These are phyloP conservation scores for Sporothrix protearum DNA, from an alignment of 2,329 filamentous ascomycete genomes.

Conservation along the genomic window DNA sequence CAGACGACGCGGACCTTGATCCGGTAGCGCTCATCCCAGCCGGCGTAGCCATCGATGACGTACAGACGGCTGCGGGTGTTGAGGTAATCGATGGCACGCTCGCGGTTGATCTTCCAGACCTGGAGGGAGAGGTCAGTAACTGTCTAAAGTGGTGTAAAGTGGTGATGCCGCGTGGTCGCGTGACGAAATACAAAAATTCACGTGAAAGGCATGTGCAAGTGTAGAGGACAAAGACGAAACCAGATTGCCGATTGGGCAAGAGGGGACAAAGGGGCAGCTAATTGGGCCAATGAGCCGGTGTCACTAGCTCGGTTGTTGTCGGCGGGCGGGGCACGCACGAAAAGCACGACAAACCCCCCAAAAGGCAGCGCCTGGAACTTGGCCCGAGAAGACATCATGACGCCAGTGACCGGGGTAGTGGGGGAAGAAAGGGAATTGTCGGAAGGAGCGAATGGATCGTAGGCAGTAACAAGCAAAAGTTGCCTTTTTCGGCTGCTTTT, in stretches of 20 bases:
- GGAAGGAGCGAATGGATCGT: constrained; percentile 18
- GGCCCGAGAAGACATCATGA: constrained; percentile 23
- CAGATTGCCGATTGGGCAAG: constrained; percentile 4
- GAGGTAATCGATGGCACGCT: constrained; percentile 97
- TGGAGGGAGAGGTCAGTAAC: constrained; percentile 40
- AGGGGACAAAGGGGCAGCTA: neutral
- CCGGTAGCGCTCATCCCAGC: constrained; percentile 97
- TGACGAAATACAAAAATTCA: constrained; percentile 12
- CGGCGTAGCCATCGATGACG: constrained; percentile 93
- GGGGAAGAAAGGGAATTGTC: constrained; percentile 24
- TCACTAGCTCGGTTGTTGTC: constrained; percentile 27
- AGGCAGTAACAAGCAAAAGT: constrained; percentile 7
- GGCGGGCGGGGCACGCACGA: constrained; percentile 20
- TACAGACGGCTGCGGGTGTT: constrained; percentile 99
- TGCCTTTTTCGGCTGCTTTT: constrained; percentile 16
- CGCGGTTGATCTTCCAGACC: constrained; percentile 99
- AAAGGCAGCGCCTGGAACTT: constrained; percentile 7
- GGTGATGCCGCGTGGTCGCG: constrained; percentile 14
- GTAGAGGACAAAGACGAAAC: neutral
- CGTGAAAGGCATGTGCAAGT: constrained; percentile 18
- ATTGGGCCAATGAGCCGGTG: neutral
- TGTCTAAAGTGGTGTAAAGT: constrained; percentile 2
- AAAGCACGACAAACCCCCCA: constrained; percentile 18
- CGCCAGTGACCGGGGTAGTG: constrained; percentile 24
- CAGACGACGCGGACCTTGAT: constrained; percentile 98